Evolutionary conservation across 345 rosid species (phyloP).

Genomic region (Melaleuca alternifolia): DNA sequence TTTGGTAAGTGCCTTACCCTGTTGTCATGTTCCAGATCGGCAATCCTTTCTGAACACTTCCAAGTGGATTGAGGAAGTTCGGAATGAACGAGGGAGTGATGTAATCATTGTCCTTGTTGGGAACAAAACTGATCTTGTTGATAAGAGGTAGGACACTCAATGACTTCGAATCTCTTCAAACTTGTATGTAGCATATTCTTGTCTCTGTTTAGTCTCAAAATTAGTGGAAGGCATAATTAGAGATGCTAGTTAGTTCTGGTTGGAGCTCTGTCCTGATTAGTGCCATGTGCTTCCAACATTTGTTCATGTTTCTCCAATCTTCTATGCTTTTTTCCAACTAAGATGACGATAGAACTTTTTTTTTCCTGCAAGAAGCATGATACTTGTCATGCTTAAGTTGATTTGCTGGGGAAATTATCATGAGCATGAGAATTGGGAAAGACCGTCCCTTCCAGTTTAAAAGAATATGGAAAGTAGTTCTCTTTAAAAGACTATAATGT

Average conservation of each 20-base stretch:
- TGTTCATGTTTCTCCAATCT: not conserved
- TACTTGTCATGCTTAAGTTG: not conserved
- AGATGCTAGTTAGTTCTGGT: not conserved
- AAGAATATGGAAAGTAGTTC: not conserved
- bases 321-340: not conserved
- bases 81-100: slow-evolving; percentile 78
- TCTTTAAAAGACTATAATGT: not conserved
- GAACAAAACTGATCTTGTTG: slow-evolving; percentile 88
- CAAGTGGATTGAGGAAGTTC: slow-evolving; percentile 93
- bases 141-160: slow-evolving; percentile 36
- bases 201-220: not conserved
- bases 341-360: not conserved
- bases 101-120: slow-evolving; percentile 88
- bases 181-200: not conserved
- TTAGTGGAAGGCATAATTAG: not conserved
- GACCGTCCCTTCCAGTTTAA: not conserved
- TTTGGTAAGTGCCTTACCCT: not conserved
- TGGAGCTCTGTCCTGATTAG: not conserved
- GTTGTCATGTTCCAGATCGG: slow-evolving; percentile 40
- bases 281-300: not conserved
- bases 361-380: not conserved
- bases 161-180: not conserved
- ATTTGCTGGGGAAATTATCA: not conserved
- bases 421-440: not conserved
- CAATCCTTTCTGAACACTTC: slow-evolving; percentile 84